Base-by-base conservation (phyloP, 2,329 filamentous ascomycete species). In the Alternaria gaisen region DNA sequence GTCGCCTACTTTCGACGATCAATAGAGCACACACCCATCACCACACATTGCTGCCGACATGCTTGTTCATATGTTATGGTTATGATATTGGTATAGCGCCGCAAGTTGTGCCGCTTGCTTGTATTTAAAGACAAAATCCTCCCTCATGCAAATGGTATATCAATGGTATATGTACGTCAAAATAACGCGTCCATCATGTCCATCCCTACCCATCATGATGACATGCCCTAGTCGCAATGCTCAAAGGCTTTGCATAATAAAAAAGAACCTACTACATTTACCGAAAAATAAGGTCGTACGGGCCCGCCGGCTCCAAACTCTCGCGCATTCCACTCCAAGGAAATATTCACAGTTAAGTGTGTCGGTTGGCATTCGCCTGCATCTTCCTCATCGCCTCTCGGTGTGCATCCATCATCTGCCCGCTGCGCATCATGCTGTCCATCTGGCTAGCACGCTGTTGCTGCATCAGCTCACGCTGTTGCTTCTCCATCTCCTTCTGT, bases 311-410 rank as follows among this genome's bases (percentile, higher is more conserved):
- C 40, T 24, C 20, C 40, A 24, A 42, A 42, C 20, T 24, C 20
- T 42, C 11, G 40, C 40, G 4, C 16, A 12, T 24, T 16, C 40
- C 24, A 34, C 28, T 30, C 28, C 28, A 12, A n/a, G 16, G 6
- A 47, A 5, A 30, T 32, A 5, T 14, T 14, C 20, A 36, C 46
- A 36, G 14, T 55, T 63, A 73, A 61, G 72, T 58, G 34, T 69
- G 67, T 43, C 73, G 77, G 63, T 85, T 86, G 0, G 85, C 86
- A 50, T 80, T 78, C 14, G 84, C 83, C 75, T 97, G 93, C 89
- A 97, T 91, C 76, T 85, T 89, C 64, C 91, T 85, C 86, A 97
- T 85, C 1, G 90, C 91, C 65, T 94, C 90, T 20, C 90, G 85
- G 76, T 97, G 94, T 22, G 89, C 85, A 46, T 91, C 90, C 53